Conservation (phyloP, 1,139 yeast genomes). For the Pichia sp. region DNA sequence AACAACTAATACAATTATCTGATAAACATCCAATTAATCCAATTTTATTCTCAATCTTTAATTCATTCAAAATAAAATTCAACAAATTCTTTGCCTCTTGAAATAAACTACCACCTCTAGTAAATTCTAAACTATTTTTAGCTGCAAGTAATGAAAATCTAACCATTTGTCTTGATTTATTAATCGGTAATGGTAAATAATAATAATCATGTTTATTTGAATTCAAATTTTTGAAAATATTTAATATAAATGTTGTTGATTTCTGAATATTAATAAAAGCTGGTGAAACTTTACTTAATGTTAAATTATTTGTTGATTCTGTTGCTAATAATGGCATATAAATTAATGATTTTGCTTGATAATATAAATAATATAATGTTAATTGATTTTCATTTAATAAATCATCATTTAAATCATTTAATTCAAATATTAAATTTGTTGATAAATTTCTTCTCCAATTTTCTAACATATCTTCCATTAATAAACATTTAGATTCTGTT, state of each 20-base stretch:
- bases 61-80: slow-evolving; percentile 39
- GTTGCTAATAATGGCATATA: slow-evolving; percentile 68
- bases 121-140: slow-evolving; percentile 72
- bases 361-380: slow-evolving; percentile 58
- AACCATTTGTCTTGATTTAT: slow-evolving; percentile 62
- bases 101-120: slow-evolving; percentile 74
- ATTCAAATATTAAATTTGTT: slow-evolving; percentile 49
- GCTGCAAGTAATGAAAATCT: slow-evolving; percentile 66
- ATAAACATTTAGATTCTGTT: slow-evolving; percentile 32
- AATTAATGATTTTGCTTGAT: slow-evolving; percentile 71
- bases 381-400: slow-evolving; percentile 47
- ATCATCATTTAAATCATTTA: slow-evolving; percentile 46
- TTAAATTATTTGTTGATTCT: slow-evolving; percentile 24
- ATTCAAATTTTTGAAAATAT: slow-evolving; percentile 46
- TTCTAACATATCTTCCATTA: slow-evolving; percentile 65
- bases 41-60: slow-evolving; percentile 43
- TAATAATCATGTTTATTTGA: slow-evolving; percentile 32
- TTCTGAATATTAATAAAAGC: slow-evolving; percentile 63
- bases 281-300: slow-evolving; percentile 37
- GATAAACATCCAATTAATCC: slow-evolving; percentile 58
- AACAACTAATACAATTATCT: slow-evolving; percentile 43
- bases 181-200: slow-evolving; percentile 61
- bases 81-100: slow-evolving; percentile 58
- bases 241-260: slow-evolving; percentile 60
- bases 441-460: slow-evolving; percentile 75